Conservation (phyloP, 805 yeast species). For the Ogataea nonfermentans region DNA sequence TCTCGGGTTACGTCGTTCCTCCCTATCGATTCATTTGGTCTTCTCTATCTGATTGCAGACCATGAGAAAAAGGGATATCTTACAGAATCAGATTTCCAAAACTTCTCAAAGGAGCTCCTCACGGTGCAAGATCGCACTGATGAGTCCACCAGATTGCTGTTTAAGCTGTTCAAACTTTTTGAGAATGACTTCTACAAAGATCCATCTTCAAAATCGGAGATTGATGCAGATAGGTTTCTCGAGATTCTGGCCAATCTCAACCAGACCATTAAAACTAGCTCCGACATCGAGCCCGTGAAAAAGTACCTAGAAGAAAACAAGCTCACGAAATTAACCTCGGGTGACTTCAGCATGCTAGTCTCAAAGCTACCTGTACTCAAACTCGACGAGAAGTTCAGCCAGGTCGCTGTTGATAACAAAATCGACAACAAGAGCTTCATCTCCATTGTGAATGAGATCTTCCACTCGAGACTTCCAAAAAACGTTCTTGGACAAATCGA, state of each 20-base stretch:
- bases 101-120: conserved; percentile 54
- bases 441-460: conserved; percentile 24
- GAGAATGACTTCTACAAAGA: conserved; percentile 33
- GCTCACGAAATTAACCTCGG: conserved; percentile 13
- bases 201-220: conserved; percentile 8
- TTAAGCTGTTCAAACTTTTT: conserved; percentile 51
- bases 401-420: conserved; percentile 12
- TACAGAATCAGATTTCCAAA: conserved; percentile 61
- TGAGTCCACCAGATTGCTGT: conserved; percentile 47
- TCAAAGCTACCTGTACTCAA: conserved; percentile 29
- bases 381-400: conserved; percentile 24
- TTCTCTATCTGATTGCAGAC: conserved; percentile 82
- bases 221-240: conserved; percentile 21
- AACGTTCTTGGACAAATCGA: conserved; percentile 68
- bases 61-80: conserved; percentile 60
- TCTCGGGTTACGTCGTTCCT: conserved; percentile 35
- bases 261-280: conserved; percentile 17
- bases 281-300: conserved; percentile 20
- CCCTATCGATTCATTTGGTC: conserved; percentile 58
- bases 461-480: conserved; percentile 30
- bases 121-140: conserved; percentile 47
- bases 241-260: conserved; percentile 24
- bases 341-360: conserved; percentile 24
- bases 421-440: conserved; percentile 24
- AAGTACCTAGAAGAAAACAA: conserved; percentile 15